Base-by-base conservation (phyloP, 177 flowering plant species). In the Vitis hybrid region DNA sequence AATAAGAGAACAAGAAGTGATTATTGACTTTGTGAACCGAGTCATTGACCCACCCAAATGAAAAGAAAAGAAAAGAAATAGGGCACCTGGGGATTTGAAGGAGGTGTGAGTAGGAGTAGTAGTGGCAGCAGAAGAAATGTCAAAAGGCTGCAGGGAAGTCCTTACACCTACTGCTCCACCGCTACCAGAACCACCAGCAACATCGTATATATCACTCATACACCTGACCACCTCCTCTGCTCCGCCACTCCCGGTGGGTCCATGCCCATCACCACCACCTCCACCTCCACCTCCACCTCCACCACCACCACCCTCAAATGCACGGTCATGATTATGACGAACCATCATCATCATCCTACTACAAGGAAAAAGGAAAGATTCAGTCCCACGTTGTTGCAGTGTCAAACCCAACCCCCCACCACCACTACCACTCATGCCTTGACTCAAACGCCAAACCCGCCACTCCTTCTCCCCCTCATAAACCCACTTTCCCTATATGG, bases 71-170 rank as follows among this genome's bases (percentile, higher is more conserved):
- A 71, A 35, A 11, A 56, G 58, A 56, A 52, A 55, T 61, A 12
- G 6, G 49, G 11, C 40, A 78, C 86, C 84, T 70, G 82, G 72
- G 82, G 77, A 75, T 64, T 73, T 78, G 79, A 65, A 73, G 68
- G 76, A 54, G 6, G 72, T 51, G 60, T 60, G 55, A 49, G 46
- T 1, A 40, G 19, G 8, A 32, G 64, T 1, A 21, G 76, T 2
- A 52, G 70, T 10, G 32, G 64, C 0, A 18, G 71, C 18, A 40
- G 70, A n/a, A 49, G 70, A 70, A 55, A 73, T 65, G 74, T 72
- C 70, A 72, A 78, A 76, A 76, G 83, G 77, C 80, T 74, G 83
- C 76, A 67, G 75, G 56, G 59, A 14, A 55, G 49, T 11, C 51
- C 64, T 40, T 9, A 62, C 56, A 18, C 66, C 65, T 24, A 52